Evolutionary conservation across 768 basidiomycete species (phyloP), one percentile per base, ranked within the genome.

Genomic region (Coprinopsis marcescibilis): DNA sequence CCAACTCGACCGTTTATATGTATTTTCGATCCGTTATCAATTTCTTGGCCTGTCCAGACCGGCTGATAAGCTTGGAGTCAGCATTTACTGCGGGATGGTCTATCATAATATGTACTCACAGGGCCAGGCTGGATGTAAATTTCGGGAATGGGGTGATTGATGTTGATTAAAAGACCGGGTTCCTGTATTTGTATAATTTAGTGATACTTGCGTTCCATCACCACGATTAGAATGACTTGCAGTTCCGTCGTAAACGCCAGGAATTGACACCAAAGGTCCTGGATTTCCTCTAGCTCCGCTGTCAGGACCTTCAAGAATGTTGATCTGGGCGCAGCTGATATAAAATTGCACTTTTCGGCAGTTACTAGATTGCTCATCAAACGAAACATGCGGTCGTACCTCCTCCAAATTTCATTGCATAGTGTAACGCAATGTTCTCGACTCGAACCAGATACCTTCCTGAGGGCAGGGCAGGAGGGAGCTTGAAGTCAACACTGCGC

Each of bases 251-350:
- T 59, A 60, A 21, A 60, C 55, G 13, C 59, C 59, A 19, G 59
- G 57, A 25, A 59, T 60, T 26, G 59, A 27, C 17, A 60, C 59
- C 3, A 58, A 50, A 17, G 59, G 59, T 2, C 54, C 59, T 25
- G 57, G 59, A 8, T 32, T 8, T 8, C 8, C 29, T 8, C 8
- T 32, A 1, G 27, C 53, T 2, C 43, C 43, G 15, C 19, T 46
- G 10, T 19, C 17, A 4, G 39, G 39, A 13, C 69, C 68, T 19
- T 61, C 62, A 10, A 61, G 64, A 32, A 71, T 63, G 39, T 62
- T 59, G 27, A 71, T 48, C 45, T 71, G 69, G 6, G 59, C 68
- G 51, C 69, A 71, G 41, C 56, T 53, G 36, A 62, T 57, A 48
- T 58, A 61, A 57, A 60, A 62, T 55, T 61, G 61, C 5, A 58